Percentiles rank a stretch among this genome's conserved stretches.
Evolutionary conservation across 169 alveolate genomes (phyloP).

Genomic region (Babesia ovis): DNA sequence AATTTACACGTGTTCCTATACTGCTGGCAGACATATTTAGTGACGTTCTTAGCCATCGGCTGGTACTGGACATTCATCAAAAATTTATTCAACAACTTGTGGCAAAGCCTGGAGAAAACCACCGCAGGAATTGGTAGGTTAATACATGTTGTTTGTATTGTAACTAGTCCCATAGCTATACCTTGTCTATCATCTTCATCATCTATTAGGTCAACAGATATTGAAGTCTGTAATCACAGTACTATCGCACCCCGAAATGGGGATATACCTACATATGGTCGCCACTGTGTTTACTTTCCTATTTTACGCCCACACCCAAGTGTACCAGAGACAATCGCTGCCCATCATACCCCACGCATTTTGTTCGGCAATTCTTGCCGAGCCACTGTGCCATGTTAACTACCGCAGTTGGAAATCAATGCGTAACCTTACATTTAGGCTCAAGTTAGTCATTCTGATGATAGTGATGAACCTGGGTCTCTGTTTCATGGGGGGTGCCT

Average conservation of each 20-base stretch:
- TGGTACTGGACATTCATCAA: conserved; percentile 12
- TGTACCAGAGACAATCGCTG: conserved; percentile 50
- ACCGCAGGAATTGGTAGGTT: conserved; percentile 5
- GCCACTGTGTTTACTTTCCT: conserved; percentile 29
- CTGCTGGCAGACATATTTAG: conserved; percentile 8
- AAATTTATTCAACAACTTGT: conserved; percentile 4
- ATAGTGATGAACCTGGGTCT: conserved; percentile 24
- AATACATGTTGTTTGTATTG: not conserved
- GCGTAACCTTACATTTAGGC: not conserved
- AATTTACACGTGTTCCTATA: conserved; percentile 31
- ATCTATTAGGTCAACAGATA: not conserved
- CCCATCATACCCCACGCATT: conserved; percentile 26
- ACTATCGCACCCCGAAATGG: conserved; percentile 25
- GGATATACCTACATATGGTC: conserved; percentile 32
- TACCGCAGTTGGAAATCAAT: not conserved
- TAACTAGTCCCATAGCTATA: not conserved
- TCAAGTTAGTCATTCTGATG: not conserved
- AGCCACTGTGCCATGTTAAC: conserved; percentile 9
- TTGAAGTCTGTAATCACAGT: conserved; percentile 12
- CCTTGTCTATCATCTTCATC: not conserved
- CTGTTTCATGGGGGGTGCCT: conserved; percentile 47
- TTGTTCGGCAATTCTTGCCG: conserved; percentile 18
- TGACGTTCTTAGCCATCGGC: not conserved
- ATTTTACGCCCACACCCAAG: conserved; percentile 45
- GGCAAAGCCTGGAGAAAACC: not conserved